These are phyloP conservation scores for Aspergillus puulaauensis DNA, from an alignment of 2,329 filamentous ascomycete species.

Conservation along the genomic window DNA sequence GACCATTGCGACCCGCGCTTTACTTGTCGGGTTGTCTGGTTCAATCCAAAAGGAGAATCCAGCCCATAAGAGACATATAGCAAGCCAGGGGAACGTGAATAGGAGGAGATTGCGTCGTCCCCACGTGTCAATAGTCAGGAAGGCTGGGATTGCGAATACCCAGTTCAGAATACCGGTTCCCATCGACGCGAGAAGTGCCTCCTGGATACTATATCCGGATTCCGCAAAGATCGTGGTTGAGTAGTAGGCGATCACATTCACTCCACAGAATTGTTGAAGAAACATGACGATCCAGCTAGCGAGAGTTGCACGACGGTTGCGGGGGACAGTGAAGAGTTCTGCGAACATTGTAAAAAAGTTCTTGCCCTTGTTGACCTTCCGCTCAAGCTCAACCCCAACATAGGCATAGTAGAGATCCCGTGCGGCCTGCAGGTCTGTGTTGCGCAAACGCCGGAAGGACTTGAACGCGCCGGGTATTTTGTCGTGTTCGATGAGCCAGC, in stretches of 20 bases:
- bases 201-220: slow-evolving; percentile 51
- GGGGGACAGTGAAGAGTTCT: slow-evolving; percentile 61
- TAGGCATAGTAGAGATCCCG: slow-evolving; percentile 58
- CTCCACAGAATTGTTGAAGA: slow-evolving; percentile 58
- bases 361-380: slow-evolving; percentile 50
- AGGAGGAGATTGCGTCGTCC: slow-evolving; percentile 63
- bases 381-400: slow-evolving; percentile 62
- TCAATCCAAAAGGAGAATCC: slow-evolving; percentile 54
- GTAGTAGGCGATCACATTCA: slow-evolving; percentile 63
- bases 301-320: slow-evolving; percentile 61
- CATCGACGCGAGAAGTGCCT: slow-evolving; percentile 60
- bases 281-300: slow-evolving; percentile 65
- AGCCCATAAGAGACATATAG: slow-evolving; percentile 43
- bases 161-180: slow-evolving; percentile 67
- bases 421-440: slow-evolving; percentile 54
- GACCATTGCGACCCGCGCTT: slow-evolving; percentile 42
- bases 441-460: slow-evolving; percentile 50
- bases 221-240: slow-evolving; percentile 61
- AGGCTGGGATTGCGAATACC: slow-evolving; percentile 62
- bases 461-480: slow-evolving; percentile 47
- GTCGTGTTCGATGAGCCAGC: slow-evolving; percentile 53
- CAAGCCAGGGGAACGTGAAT: slow-evolving; percentile 63
- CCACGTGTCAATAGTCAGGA: slow-evolving; percentile 67
- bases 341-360: slow-evolving; percentile 54
- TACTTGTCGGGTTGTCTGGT: slow-evolving; percentile 25